Evolutionary conservation across 2,329 filamentous ascomycete genomes (phyloP).

Genomic region (Alternaria tenuissima): DNA sequence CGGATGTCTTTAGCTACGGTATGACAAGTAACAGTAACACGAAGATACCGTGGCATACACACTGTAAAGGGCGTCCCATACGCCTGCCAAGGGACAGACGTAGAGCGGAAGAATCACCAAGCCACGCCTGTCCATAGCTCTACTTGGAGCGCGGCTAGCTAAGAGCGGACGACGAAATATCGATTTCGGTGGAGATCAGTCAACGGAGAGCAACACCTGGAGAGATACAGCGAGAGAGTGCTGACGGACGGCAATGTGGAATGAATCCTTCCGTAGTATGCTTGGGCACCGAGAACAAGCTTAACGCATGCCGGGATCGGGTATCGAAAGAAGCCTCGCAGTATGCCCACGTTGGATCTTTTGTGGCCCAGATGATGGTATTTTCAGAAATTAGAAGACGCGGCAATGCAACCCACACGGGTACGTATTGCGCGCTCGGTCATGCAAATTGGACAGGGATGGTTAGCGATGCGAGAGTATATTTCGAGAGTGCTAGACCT

Average conservation of each 20-base stretch:
- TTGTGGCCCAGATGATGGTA: conserved; percentile 29
- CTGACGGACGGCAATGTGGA: conserved; percentile 8
- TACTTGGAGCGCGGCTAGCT: conserved; percentile 15
- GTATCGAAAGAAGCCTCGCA: conserved; percentile 21
- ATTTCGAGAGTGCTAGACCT: conserved; percentile 46
- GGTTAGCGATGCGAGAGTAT: conserved; percentile 44
- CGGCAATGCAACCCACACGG: conserved; percentile 36
- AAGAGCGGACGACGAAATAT: conserved; percentile 9
- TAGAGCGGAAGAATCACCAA: conserved; percentile 60
- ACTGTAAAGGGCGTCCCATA: conserved; percentile 57
- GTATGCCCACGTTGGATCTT: conserved; percentile 26
- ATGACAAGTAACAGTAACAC: conserved; percentile 2
- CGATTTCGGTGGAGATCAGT: neutral
- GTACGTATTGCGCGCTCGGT: conserved; percentile 37
- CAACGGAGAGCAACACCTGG: conserved; percentile 4
- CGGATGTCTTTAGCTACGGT: conserved; percentile 14
- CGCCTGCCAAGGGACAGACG: conserved; percentile 57
- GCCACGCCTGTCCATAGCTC: conserved; percentile 21
- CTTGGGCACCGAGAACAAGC: conserved; percentile 27
- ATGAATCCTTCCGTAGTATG: conserved; percentile 7
- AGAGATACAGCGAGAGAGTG: conserved; percentile 12
- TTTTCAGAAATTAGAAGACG: conserved; percentile 25
- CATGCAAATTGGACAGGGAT: conserved; percentile 48
- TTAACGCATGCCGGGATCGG: conserved; percentile 20
- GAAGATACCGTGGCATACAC: conserved; percentile 44